Evolutionary conservation across 129 eudicot genomes (phyloP), one percentile per base, ranked within the genome.

Genomic region (Tanacetum coccineum): DNA sequence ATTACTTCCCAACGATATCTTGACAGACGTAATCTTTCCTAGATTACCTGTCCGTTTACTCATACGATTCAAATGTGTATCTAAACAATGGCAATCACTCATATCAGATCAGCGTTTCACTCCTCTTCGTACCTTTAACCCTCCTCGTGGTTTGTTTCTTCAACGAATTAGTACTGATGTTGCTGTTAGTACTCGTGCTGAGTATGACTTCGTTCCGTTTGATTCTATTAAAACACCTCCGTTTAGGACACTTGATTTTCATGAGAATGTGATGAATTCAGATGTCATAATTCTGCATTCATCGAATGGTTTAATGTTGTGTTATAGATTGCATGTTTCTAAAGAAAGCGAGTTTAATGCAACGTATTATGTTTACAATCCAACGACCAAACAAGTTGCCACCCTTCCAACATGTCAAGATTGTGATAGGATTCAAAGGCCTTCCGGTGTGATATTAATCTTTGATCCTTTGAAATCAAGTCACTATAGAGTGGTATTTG

Each of bases 221-320:
- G 74, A 78, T 68, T 4, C 67, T 25, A 50, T 67, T 66, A 78
- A 78, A 32, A 32, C 8, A 51, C 82, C 82, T 9, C 82, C 82
- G 28, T 78, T 78, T 17, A 72, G 51, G 30, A 44, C 51, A 36
- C 49, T 78, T 22, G 60, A 19, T 66, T 72, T 59, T 32, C 6
- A 10, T 59, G 45, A 62, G 39, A 32, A 32, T 32, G 39, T 32
- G 7, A 4, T 32, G 39, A 32, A 62, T 32, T 32, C 39, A 32
- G 39, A 32, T 32, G 22, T 73, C 9, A 44, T 57, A 1, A 70
- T 72, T 67, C 52, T 72, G 42, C 85, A 87, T 52, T 83, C 95
- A 30, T 83, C 81, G 32, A 87, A 87, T 59, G 95, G 89, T 26
- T 70, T 87, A 7, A 66, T 83, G 66, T 62, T 81, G 21, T 81